These are phyloP conservation scores for Pyrenopolyporus hunteri DNA, from an alignment of 495 filamentous ascomycete genomes.

Conservation along the genomic window DNA sequence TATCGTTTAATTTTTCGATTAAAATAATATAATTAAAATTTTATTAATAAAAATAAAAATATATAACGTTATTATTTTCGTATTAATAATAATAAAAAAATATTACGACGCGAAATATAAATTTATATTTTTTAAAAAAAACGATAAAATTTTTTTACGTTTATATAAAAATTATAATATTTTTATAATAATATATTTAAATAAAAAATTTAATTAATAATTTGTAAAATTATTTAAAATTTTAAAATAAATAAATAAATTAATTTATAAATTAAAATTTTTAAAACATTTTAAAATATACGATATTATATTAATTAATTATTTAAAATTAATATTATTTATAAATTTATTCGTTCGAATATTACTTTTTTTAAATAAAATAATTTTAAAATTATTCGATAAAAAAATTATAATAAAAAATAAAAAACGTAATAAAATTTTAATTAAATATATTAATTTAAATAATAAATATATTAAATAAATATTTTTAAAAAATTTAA, in stretches of 20 bases:
- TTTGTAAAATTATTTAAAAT: background rate
- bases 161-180: conserved; percentile 4
- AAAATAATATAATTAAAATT: background rate
- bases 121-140: conserved; percentile 2
- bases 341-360: background rate
- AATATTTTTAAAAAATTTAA: background rate
- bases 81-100: background rate
- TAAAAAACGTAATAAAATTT: conserved; percentile 1
- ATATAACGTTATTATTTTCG: background rate
- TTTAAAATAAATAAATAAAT: background rate
- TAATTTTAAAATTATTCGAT: background rate
- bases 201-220: background rate
- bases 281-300: background rate
- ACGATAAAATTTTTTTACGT: background rate
- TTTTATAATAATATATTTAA: background rate
- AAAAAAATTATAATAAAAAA: background rate
- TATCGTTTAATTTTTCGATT: background rate
- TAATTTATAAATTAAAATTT: background rate
- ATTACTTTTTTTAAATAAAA: background rate
- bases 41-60: background rate
- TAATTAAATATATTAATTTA: background rate
- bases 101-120: background rate
- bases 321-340: background rate
- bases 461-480: background rate
- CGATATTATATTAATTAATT: background rate